Base-by-base conservation (phyloP, 139 green algal genomes). In the Axilococcus clingmanii region DNA sequence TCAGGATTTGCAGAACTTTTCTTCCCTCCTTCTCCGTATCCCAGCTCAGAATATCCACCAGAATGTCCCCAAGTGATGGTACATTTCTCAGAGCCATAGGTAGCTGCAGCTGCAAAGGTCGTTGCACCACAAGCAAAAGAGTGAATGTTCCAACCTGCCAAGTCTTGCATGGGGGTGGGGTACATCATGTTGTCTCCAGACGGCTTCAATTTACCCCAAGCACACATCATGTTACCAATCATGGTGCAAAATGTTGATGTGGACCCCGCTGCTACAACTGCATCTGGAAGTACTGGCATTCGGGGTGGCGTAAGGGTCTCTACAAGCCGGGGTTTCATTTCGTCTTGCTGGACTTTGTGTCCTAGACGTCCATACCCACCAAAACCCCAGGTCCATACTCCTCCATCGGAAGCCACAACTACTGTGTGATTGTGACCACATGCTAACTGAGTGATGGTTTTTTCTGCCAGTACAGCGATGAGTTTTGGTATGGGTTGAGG, bases 131-230 rank as follows among this genome's bases (percentile, higher is more conserved):
- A 90, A 4, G 77, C 69, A 27, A 96, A 70, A 72, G 42, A 66
- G 12, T 74, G 66, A 24, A 92, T 74, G 49, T 81, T 76, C 90
- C 90, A 97, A 0, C 90, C 90, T 23, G 66, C 54, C 19, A 96
- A 69, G 46, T 91, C 82, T 40, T 78, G 57, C 30, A 84, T 55
- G 3, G 77, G 70, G 44, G 73, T 80, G 30, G 88, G 88, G 59
- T 91, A 94, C 78, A 93, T 96, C 19, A 55, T 68, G 61, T 74
- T 89, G 74, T 97, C 90, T 2, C 86, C 64, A 14, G 43, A 79
- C 19, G 68, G 59, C 75, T 96, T 96, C 16, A 94, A 59, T 69
- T 91, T 91, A 67, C 91, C 91, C 79, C 87, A 98, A 6, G 61
- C 68, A 61, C 91, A 94, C 33, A 97, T 47, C 75, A 93, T 81